A percentile compares a stretch with the other conserved stretches of the same genome.
Conservation (phyloP, 2,329 filamentous ascomycete genomes). For the Fusarium pininemorale region DNA sequence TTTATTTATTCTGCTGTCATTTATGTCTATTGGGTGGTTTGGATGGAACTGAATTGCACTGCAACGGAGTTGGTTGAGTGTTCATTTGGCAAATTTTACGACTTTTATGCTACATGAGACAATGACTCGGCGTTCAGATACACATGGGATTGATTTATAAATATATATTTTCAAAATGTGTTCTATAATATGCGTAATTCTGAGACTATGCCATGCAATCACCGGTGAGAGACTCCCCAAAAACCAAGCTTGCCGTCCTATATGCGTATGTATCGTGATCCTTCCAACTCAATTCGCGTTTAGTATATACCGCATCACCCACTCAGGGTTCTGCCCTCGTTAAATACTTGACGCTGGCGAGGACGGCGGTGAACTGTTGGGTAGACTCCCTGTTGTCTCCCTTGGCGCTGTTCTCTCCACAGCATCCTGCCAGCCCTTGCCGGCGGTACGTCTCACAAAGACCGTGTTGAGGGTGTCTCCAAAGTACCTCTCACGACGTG, state of each 20-base stretch:
- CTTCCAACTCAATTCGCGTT: background rate
- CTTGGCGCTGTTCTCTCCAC: constrained; percentile 22
- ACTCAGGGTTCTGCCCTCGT: background rate
- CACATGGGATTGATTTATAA: background rate
- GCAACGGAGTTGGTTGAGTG: background rate
- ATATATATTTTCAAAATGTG: background rate
- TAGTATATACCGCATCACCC: constrained; percentile 13
- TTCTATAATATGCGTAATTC: constrained; percentile 2
- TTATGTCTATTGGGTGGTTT: background rate
- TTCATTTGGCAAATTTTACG: background rate
- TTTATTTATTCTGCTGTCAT: background rate
- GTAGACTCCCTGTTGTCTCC: constrained; percentile 19
- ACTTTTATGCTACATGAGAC: constrained; percentile 5
- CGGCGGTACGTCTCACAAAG: constrained; percentile 72
- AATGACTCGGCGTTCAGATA: background rate
- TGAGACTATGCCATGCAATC: constrained; percentile 6
- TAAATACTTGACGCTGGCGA: constrained; percentile 21
- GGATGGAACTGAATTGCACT: background rate
- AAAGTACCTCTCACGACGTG: constrained; percentile 79
- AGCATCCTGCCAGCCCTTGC: constrained; percentile 51
- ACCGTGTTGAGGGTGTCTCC: constrained; percentile 65
- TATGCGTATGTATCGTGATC: constrained; percentile 3
- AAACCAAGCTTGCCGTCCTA: background rate
- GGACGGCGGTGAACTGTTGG: constrained; percentile 24
- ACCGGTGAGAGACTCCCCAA: constrained; percentile 16